phyloP scores from a whole-genome alignment of 345 rosid species.

The Orychophragmus violaceus region DNA sequence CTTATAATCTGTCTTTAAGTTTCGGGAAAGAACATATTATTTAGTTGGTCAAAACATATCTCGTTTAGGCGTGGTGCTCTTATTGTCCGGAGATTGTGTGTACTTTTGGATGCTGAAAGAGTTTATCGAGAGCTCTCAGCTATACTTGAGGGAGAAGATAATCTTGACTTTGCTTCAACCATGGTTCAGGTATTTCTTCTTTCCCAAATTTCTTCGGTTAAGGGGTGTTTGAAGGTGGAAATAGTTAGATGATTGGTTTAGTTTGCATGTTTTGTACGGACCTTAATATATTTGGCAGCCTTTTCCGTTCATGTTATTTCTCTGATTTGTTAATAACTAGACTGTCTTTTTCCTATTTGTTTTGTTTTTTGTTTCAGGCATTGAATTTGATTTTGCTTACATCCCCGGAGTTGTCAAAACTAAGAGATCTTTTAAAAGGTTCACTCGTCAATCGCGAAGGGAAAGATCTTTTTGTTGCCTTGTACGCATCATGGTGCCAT shows the following conservation, averaged over 20 bases:
- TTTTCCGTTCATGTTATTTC: neutral
- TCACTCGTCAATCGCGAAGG: constrained; percentile 77
- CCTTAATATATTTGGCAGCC: neutral
- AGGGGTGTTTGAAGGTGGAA: neutral
- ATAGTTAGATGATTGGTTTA: neutral
- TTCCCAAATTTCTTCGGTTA: neutral
- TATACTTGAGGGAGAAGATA: constrained; percentile 93
- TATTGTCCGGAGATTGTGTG: constrained; percentile 90
- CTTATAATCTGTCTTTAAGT: neutral
- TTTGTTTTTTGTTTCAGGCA: constrained; percentile 51
- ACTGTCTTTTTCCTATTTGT: neutral
- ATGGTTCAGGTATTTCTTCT: constrained; percentile 88
- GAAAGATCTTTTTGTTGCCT: constrained; percentile 68
- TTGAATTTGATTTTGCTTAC: constrained; percentile 95
- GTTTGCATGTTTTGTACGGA: neutral
- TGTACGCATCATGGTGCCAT: constrained; percentile 98
- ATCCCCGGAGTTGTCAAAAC: constrained; percentile 78
- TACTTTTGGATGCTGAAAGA: constrained; percentile 89
- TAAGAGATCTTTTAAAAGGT: constrained; percentile 74
- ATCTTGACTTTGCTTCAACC: constrained; percentile 86
- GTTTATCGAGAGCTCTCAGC: constrained; percentile 85
- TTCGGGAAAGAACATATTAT: neutral
- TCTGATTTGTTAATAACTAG: neutral
- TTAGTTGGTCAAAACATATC: constrained; percentile 8
- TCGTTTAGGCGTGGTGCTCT: constrained; percentile 90